These are phyloP conservation scores for Piper betle DNA, from an alignment of 164 flowering plant species.

Conservation along the genomic window DNA sequence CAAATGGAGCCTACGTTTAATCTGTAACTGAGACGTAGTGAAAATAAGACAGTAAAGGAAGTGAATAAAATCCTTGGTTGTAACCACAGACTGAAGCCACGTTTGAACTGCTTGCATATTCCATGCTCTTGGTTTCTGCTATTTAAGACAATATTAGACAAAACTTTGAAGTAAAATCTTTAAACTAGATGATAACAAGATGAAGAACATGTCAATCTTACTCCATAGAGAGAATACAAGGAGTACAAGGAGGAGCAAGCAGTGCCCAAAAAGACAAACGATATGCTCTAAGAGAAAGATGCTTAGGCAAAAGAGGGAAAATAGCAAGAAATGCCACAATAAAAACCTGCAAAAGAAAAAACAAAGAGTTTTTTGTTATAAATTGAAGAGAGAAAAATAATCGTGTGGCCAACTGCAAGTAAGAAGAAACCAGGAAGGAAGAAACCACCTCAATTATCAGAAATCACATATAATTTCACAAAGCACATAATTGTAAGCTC, in stretches of 20 bases:
- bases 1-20: slow-evolving; percentile 48
- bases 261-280: slow-evolving; percentile 83
- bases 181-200: not conserved
- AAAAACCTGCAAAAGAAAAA: slow-evolving; percentile 45
- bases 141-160: not conserved
- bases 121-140: slow-evolving; percentile 96
- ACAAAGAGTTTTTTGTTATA: too few species aligned
- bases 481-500: slow-evolving; percentile 9
- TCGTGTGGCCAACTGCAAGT: not conserved
- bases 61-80: slow-evolving; percentile 91
- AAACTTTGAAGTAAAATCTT: too few species aligned
- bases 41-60: slow-evolving; percentile 80
- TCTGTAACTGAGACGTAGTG: slow-evolving; percentile 57
- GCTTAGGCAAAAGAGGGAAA: slow-evolving; percentile 59
- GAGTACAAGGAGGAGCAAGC: slow-evolving; percentile 70
- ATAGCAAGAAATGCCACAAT: slow-evolving; percentile 82
- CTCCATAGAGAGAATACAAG: slow-evolving; percentile 85
- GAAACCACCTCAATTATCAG: not conserved
- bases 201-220: slow-evolving; percentile 10
- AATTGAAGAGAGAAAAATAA: too few species aligned
- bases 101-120: slow-evolving; percentile 78
- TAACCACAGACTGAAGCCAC: slow-evolving; percentile 78
- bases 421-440: not conserved
- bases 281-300: slow-evolving; percentile 74
- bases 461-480: not conserved